Evolutionary conservation across 768 basidiomycete species (phyloP), one percentile per base, ranked within the genome.

Genomic region (Tricholoma sp.): DNA sequence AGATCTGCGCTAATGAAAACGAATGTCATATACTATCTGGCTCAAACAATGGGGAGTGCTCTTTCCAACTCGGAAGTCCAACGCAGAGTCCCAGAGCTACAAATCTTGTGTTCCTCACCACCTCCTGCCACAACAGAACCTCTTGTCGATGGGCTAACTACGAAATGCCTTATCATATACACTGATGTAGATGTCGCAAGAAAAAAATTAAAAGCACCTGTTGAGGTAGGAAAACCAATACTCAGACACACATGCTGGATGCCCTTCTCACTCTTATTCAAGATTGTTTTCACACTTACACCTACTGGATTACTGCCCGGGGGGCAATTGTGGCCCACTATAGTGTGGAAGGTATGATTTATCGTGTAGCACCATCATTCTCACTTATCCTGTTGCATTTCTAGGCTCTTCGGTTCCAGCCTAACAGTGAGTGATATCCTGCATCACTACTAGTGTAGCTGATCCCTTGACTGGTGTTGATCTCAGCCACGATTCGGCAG

Each of bases 271-370:
- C 46, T 18, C 14, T 27, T 51, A n/a, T 18, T 16, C 14, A 24
- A 59, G 58, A 55, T 59, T 19, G 37, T 45, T 31, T 59, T 59
- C n/a, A 59, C 58, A 1, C 58, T 59, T 39, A 59, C 58, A 18
- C 58, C 58, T 55, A 24, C 35, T 16, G 54, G 49, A 21, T 41
- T 24, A 18, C 32, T 54, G 19, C 54, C 34, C 2, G 39, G 37
- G 10, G 41, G 53, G 6, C 12, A 55, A 16, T 31, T 54, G 39
- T 59, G 57, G 52, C 52, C 57, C 24, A 35, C 54, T 9, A 51
- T 59, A 19, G 58, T 59, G 14, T 59, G 58, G 58, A 59, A 51
- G 54, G 58, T 59, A 55, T 22, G 11, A 4, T 1, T 41, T 41
- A 19, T 18, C 14, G 4, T 18, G 39, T 19, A 7, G 19, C 39